Conservation (phyloP, 495 filamentous ascomycete species). For the Neurospora pannonica region DNA sequence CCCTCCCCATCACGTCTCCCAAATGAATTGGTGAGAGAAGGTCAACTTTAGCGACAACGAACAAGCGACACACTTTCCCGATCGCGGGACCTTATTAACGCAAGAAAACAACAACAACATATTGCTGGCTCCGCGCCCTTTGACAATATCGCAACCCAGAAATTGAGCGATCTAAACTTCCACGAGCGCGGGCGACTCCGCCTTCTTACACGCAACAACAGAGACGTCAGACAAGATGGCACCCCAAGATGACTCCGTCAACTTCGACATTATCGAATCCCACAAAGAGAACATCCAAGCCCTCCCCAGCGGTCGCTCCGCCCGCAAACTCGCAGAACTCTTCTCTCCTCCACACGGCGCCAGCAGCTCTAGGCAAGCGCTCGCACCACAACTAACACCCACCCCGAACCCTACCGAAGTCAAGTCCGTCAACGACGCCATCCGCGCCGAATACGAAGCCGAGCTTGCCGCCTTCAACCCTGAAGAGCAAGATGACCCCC, state of each 20-base stretch:
- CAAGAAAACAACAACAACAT: background rate
- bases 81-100: background rate
- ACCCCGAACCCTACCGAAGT: conserved; percentile 57
- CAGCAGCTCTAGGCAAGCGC: conserved; percentile 26
- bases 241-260: conserved; percentile 47
- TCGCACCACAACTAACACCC: background rate
- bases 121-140: background rate
- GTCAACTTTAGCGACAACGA: background rate
- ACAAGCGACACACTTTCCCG: background rate
- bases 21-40: background rate
- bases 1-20: background rate
- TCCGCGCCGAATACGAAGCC: conserved; percentile 74
- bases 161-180: background rate
- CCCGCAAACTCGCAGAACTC: conserved; percentile 75
- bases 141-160: background rate
- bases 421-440: conserved; percentile 65
- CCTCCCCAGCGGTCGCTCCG: conserved; percentile 81
- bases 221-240: conserved; percentile 30
- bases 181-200: background rate
- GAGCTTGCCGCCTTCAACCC: conserved; percentile 60
- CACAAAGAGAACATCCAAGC: conserved; percentile 98
- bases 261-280: conserved; percentile 91
- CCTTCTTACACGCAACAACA: background rate
- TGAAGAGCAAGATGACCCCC: conserved; percentile 79
- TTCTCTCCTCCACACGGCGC: conserved; percentile 59